Evolutionary conservation across 2,329 filamentous ascomycete species (phyloP), one percentile per base, ranked within the genome.

Genomic region (Monosporascus sp.): DNA sequence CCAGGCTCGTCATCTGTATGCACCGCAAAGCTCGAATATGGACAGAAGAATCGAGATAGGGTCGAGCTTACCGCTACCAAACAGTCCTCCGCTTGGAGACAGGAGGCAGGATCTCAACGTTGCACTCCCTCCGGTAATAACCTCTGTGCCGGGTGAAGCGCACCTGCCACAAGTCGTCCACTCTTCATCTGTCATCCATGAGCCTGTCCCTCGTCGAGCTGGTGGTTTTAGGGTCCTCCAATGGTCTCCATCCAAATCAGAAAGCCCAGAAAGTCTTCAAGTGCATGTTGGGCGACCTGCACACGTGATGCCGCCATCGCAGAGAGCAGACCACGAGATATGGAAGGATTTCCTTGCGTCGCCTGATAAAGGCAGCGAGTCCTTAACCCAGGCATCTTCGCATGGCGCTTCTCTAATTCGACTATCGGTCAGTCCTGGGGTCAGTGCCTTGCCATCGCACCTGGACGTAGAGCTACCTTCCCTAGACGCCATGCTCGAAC

Each of bases 201-300:
- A 63, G 15, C 66, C 66, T 20, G 48, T 48, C 2, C 66, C 66
- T 54, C 56, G 48, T 15, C 62, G 65, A 48, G 52, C 55, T 6
- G 51, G 52, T 48, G 15, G 50, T 27, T 61, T 61, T 17, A 50
- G 35, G n/a, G 50, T 65, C 35, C 55, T 65, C 5, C 54, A 57
- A 45, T 66, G 64, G 63, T 63, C 63, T 36, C 60, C 65, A 3
- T 51, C 59, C 4, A 50, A 25, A 22, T 61, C 64, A 17, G 57
- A 61, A 18, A 55, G 57, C 43, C 43, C 53, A 48, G 53, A 54
- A 35, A 67, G 65, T 49, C 57, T 67, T 54, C 44, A 61, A 25
- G 62, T 67, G 36, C 62, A 68, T 50, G 54, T 63, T 35, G 62
- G 62, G 45, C 56, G 49, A 46, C 58, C 59, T 37, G 39, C 51